Evolutionary conservation across 2,329 filamentous ascomycete species (phyloP), one percentile per base, ranked within the genome.

Genomic region (Sclerotinia sclerotiorum): DNA sequence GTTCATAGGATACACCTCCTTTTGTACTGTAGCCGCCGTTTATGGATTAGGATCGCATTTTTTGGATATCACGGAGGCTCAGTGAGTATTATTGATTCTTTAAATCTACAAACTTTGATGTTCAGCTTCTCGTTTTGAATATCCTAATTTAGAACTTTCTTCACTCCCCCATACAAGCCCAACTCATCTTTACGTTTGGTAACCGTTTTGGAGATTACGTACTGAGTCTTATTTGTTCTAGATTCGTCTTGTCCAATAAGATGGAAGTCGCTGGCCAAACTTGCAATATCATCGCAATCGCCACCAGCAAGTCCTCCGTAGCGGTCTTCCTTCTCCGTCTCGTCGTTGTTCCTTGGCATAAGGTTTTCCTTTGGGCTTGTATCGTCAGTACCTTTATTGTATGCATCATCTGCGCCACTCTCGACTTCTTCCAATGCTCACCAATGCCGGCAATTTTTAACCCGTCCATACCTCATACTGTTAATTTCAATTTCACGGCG

Each of bases 191-290:
- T 42, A 1, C 39, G 2, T 42, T 42, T 2, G 15, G 15, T 42
- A 35, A 7, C 1, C 24, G 10, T 39, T 2, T 17, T 2, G 32
- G 24, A 57, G 32, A 3, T 1, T n/a, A 57, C 19, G n/a, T 24
- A 57, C 35, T 27, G n/a, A 57, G 8, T 27, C 55, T 15, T n/a
- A 7, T 57, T 7, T 35, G 35, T 57, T 19, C 21, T 57, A 57
- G 55, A 39, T 66, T 66, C 8, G 54, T 57, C 42, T 27, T 29
- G 24, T 66, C 64, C 15, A 66, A 57, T 10, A 58, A 66, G 42
- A 66, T 66, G 64, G 54, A 66, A 58, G 35, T 66, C 15, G 64
- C 64, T 19, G 64, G 54, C 8, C 64, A 66, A 58, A 66, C 64
- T 3, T 66, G 54, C 27, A 66, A 58, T 15, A 66, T 66, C 15